Base-by-base conservation (phyloP, 2,329 filamentous ascomycete species). In the Rutstroemia sp. region DNA sequence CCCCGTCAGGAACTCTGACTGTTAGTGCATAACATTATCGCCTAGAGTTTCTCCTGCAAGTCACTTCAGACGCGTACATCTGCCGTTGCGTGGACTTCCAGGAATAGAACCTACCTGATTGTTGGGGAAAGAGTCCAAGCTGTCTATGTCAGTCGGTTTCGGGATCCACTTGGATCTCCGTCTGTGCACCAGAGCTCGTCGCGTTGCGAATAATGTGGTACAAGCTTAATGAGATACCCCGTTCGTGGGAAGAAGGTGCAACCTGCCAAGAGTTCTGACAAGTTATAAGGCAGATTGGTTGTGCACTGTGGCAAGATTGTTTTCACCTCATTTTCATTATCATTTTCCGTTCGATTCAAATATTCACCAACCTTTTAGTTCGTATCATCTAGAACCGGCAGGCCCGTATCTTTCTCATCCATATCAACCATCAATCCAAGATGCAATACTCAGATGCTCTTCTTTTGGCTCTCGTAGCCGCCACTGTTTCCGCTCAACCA, bases 381-480 rank as follows among this genome's bases (percentile, higher is more conserved):
- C 14, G 38, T 21, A 37, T 14, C 9, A 23, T 44, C 10, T 17
- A 50, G 4, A 38, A n/a, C 37, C 21, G 19, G n/a, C 27, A 7
- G 12, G 39, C 27, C n/a, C 19, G 38, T 30, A n/a, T 27, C 21
- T 6, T 19, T 30, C 10, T 14, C 27, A 23, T 23, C 10, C 30
- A 49, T 19, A n/a, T 48, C 25, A 54, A 52, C 45, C 58, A 57
- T 50, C 30, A 7, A 51, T 42, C 12, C 59, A 62, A 55, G 10
- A 67, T 67, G 65, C 65, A 67, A 61, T 65, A 60, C 57, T 63
- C 63, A 58, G 60, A 50, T 53, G 19, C 63, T 55, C 34, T 67
- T 47, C 41, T 64, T 56, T 57, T 61, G 19, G 58, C 61, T 59
- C 51, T 65, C 50, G 58, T 61, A 51, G 61, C 63, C 14, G 44